Evolutionary conservation across 1,284 basidiomycete genomes (phyloP), one percentile per base, ranked within the genome.

Genomic region (Sporisorium scitamineum): DNA sequence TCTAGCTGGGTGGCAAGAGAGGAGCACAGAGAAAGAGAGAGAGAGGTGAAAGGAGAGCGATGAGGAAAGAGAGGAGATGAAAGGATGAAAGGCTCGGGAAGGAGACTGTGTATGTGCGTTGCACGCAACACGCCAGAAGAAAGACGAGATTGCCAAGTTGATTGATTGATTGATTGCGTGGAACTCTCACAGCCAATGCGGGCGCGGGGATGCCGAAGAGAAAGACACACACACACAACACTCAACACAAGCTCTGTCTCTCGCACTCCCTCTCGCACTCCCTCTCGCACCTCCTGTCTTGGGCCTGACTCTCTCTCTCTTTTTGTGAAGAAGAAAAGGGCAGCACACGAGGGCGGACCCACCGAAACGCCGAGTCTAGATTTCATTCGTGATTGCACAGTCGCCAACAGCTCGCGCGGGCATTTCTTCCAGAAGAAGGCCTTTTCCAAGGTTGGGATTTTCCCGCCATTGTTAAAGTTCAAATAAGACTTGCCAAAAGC

Each of bases 131-230:
- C 9, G 16, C 22, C 27, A 29, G 27, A 27, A 48, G 27, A 34
- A 42, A 54, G 27, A 20, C 13, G 48, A 29, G 54, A n/a, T n/a
- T n/a, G n/a, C n/a, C n/a, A n/a, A n/a, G n/a, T n/a, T n/a, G n/a
- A n/a, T 6, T 20, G 39, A 8, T 4, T 5, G 39, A 4, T 1
- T 59, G 66, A 41, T 54, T 68, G 65, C 65, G 65, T 68, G 59
- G 65, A 68, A 68, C 54, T 22, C 2, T 41, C 37, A 18, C 7
- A n/a, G 48, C 27, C 26, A 51, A 34, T 16, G 53, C 27, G 47
- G 32, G 42, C 55, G 47, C 47, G 57, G 63, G 47, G 41, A 65
- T 20, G 37, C 62, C 57, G 47, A 13, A 7, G 11, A 8, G 14
- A 34, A 18, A 61, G 53, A 55, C 24, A 32, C 31, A 34, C 31